Base-by-base conservation (phyloP, 352 stramenopile genomes). In the Globisporangium viniferum region DNA sequence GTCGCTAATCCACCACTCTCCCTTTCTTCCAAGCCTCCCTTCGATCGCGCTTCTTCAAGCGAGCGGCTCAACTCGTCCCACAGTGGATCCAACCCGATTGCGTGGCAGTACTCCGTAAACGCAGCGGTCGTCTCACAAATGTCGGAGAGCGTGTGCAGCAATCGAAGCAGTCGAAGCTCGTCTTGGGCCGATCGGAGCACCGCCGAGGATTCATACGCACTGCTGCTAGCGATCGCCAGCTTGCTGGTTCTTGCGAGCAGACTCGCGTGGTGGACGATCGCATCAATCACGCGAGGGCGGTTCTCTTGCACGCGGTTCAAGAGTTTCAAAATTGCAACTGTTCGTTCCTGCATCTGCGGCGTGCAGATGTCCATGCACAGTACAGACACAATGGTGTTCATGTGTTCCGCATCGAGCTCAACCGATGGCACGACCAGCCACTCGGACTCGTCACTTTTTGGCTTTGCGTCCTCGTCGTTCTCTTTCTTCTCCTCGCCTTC, bases 121-220 rank as follows among this genome's bases (percentile, higher is more conserved):
- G 85, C 71, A 22, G 70, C 69, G 1, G 83, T 95, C 44, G 70
- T 91, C 51, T 84, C 78, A 64, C 87, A 91, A 20, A 95, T 74
- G 68, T 96, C 89, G 5, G 89, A 96, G 15, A 99, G 77, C 36
- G 96, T 98, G 75, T 99, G 97, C 36, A 99, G 75, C 24, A 99
- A 81, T 20, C 97, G 90, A 22, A 99, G 81, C 44, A 99, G 75
- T 67, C 98, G 99, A 20, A 98, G 75, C 70, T 99, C 97, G 71
- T 97, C 79, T 61, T 93, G 90, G 12, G 84, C 83, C 2, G 79
- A 90, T 14, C 75, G 80, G 41, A 94, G 73, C n/a, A 95, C 89
- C 14, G 88, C 88, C 22, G 89, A 93, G 0, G 86, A 84, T 60
- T 92, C 87, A 57, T 89, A 92, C 41, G 53, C 44, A 5, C 41